Evolutionary conservation across 805 yeast species (phyloP), one percentile per base, ranked within the genome.

Genomic region (Wickerhamiella shivajii): DNA sequence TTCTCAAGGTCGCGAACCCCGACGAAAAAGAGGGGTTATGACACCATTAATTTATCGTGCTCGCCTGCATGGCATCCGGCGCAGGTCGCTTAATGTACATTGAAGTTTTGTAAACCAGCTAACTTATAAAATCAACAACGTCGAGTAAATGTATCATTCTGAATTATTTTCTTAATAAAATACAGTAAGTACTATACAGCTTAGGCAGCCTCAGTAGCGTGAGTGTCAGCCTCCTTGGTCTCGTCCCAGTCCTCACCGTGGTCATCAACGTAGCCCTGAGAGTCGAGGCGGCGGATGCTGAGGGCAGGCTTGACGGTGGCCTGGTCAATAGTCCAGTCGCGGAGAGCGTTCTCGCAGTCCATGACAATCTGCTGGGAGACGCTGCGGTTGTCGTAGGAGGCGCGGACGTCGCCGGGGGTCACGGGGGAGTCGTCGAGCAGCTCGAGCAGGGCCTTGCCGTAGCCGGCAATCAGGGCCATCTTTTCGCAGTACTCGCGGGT

Each of bases 331-430:
- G 97, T 90, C 98, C 98, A 87, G 42, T 83, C 71, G 42, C 92
- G 93, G 53, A 87, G 71, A 42, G 96, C 93, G 49, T 75, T 77
- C 68, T 87, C 98, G 47, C 93, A 90, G 60, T 87, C 97, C 57
- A 84, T 78, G 54, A 90, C 84, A 64, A 90, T 83, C 69, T 90
- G 97, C 69, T 84, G 85, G 42, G 95, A 79, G 39, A 95, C 94
- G 59, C 87, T 96, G 60, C 84, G 87, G 47, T 97, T 97, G 55
- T 90, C 97, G 63, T 90, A 87, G 40, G 94, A 87, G 31, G 94
- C 87, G 69, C 97, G 83, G 45, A 94, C 77, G 69, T 87, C 97
- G 67, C 98, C 98, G 44, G 98, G 98, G 47, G 96, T 87, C 45
- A 90, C 95, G 44, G 97, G 93, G 45, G 90, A 64, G 62, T 87